These are phyloP conservation scores for Diaporthe caulivora DNA, from an alignment of 2,329 filamentous ascomycete species.

Conservation along the genomic window DNA sequence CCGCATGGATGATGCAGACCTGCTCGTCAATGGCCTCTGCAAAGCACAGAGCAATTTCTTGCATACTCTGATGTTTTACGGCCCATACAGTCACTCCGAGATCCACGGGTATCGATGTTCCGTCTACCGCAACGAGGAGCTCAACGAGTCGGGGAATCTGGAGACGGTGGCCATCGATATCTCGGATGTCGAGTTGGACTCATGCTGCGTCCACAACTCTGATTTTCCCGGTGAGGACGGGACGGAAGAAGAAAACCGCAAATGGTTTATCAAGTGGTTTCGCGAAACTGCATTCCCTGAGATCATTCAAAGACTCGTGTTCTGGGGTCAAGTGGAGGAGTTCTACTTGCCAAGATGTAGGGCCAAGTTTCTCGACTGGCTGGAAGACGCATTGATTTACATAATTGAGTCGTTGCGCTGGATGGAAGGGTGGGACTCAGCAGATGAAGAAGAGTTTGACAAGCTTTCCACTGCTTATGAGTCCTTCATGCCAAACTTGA, in stretches of 20 bases:
- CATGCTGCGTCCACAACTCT: background rate
- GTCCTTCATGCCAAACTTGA: background rate
- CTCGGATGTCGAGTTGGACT: background rate
- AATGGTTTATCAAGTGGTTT: slow-evolving; percentile 1
- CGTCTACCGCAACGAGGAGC: slow-evolving; percentile 2
- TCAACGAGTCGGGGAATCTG: background rate
- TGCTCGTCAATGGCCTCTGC: background rate
- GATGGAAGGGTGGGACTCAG: background rate
- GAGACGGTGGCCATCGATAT: background rate
- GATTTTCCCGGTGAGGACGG: background rate
- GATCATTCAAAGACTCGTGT: background rate
- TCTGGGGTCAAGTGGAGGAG: background rate
- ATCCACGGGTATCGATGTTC: slow-evolving; percentile 2
- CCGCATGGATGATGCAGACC: background rate
- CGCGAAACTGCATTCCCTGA: background rate
- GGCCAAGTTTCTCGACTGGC: background rate
- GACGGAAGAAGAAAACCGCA: slow-evolving; percentile 1
- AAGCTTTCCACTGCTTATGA: background rate
- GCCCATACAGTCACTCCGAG: background rate
- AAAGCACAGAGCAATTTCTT: background rate
- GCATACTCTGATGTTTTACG: slow-evolving; percentile 9
- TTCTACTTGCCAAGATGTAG: background rate
- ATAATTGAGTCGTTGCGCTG: slow-evolving; percentile 1
- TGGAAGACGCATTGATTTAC: background rate
- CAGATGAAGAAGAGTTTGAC: slow-evolving; percentile 3